Conservation (phyloP, 129 eudicot species). For the Mikania micrantha region DNA sequence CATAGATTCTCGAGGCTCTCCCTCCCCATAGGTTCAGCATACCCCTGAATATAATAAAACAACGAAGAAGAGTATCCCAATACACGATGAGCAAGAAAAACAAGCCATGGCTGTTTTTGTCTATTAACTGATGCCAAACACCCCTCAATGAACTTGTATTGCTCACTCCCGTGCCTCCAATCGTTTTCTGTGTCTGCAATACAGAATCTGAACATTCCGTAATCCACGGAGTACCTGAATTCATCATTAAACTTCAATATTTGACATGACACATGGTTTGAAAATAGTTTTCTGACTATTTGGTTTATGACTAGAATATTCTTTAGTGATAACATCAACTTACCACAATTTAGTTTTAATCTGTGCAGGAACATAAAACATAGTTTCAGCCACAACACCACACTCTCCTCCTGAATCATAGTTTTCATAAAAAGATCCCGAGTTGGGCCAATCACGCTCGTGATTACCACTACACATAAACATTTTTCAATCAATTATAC, state of each 20-base stretch:
- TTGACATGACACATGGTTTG: too few relatives aligned
- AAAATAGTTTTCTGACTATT: too few relatives aligned
- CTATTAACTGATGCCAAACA: too few relatives aligned
- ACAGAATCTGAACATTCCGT: constrained; percentile 72
- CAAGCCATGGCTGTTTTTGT: constrained; percentile 71
- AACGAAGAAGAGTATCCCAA: constrained; percentile 56
- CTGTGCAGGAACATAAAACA: constrained; percentile 72
- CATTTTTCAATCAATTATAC: neutral
- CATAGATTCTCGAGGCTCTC: constrained; percentile 57
- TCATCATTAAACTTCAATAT: neutral
- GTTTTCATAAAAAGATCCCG: constrained; percentile 51
- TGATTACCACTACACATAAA: constrained; percentile 61
- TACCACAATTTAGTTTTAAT: constrained; percentile 75
- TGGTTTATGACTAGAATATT: too few relatives aligned
- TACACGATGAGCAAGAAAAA: constrained; percentile 62
- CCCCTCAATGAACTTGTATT: constrained; percentile 68
- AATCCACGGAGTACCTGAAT: constrained; percentile 55
- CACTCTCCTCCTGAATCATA: constrained; percentile 78
- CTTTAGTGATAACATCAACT: neutral
- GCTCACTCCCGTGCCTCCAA: constrained; percentile 72
- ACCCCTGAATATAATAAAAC: constrained; percentile 43
- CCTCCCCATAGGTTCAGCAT: constrained; percentile 65
- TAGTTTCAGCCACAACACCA: constrained; percentile 64
- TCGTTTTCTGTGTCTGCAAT: constrained; percentile 69
- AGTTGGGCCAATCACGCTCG: constrained; percentile 67